phyloP scores from a whole-genome alignment of 768 basidiomycete species.

The Trametes cinnabarina region DNA sequence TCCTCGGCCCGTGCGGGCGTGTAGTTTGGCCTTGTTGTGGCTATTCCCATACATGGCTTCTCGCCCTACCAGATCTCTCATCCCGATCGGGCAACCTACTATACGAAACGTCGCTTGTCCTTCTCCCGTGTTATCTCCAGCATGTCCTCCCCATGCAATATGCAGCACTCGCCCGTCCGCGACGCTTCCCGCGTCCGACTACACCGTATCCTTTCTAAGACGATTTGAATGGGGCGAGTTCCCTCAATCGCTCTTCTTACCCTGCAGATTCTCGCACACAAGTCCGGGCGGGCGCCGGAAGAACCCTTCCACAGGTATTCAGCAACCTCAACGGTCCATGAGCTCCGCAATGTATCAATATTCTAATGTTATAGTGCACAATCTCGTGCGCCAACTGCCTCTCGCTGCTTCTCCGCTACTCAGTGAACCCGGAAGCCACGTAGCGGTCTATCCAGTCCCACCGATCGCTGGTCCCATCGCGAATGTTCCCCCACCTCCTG shows the following conservation, averaged over 20 bases:
- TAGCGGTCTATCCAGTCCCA: background rate
- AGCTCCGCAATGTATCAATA: conserved; percentile 9
- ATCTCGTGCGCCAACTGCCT: background rate
- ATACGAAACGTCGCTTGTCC: conserved; percentile 1
- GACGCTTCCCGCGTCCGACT: background rate
- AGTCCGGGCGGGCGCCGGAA: too few relatives aligned
- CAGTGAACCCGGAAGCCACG: background rate
- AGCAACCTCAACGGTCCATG: too few relatives aligned
- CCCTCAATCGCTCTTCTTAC: too few relatives aligned
- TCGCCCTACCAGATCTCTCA: background rate
- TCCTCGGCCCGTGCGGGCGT: background rate
- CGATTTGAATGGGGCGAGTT: too few relatives aligned
- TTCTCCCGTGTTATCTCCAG: background rate
- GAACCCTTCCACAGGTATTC: too few relatives aligned
- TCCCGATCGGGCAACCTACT: background rate
- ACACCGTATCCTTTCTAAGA: too few relatives aligned
- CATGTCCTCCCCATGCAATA: background rate
- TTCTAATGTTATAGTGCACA: background rate
- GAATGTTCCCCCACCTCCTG: background rate
- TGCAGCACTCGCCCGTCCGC: background rate
- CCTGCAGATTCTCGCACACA: too few relatives aligned
- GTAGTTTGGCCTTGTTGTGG: background rate
- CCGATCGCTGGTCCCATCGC: background rate
- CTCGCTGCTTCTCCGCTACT: background rate
- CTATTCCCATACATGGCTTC: background rate